Conservation (phyloP, 768 basidiomycete genomes). For the Lactifluus echinatus region DNA sequence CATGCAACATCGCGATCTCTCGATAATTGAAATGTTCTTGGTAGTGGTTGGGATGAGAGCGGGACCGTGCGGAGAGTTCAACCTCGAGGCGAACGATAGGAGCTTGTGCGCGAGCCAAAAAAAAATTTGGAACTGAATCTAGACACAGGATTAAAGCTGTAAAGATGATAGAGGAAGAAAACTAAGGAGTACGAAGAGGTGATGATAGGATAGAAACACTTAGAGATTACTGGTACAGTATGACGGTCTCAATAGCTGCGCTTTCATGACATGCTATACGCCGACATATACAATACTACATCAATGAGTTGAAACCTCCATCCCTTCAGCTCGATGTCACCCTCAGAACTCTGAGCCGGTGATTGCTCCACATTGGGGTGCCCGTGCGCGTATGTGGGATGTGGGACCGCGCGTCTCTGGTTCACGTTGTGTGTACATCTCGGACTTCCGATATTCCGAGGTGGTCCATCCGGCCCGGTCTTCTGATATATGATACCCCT, state of each 20-base stretch:
- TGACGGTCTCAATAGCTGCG: not conserved
- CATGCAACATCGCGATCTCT: no score
- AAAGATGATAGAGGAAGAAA: not conserved
- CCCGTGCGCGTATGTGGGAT: no score
- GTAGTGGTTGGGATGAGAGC: no score
- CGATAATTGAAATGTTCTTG: no score
- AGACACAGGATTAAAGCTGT: constrained; percentile 25
- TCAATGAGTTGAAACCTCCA: not conserved
- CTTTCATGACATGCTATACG: not conserved
- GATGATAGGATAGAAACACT: not conserved
- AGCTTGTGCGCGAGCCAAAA: constrained; percentile 44
- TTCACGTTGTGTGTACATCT: no score
- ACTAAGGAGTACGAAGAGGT: not conserved
- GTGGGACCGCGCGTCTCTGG: no score
- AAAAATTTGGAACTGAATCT: constrained; percentile 44
- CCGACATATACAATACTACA: not conserved
- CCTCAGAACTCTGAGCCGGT: constrained; percentile 5
- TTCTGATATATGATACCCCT: no score
- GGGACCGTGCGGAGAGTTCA: constrained; percentile 47
- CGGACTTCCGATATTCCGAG: no score
- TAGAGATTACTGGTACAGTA: not conserved
- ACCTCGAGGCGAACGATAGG: constrained; percentile 55
- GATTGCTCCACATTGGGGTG: not conserved
- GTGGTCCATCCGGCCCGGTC: no score
- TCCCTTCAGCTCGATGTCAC: constrained; percentile 9